Conservation (phyloP, 2,329 filamentous ascomycete genomes). For the Colletotrichum incanum region DNA sequence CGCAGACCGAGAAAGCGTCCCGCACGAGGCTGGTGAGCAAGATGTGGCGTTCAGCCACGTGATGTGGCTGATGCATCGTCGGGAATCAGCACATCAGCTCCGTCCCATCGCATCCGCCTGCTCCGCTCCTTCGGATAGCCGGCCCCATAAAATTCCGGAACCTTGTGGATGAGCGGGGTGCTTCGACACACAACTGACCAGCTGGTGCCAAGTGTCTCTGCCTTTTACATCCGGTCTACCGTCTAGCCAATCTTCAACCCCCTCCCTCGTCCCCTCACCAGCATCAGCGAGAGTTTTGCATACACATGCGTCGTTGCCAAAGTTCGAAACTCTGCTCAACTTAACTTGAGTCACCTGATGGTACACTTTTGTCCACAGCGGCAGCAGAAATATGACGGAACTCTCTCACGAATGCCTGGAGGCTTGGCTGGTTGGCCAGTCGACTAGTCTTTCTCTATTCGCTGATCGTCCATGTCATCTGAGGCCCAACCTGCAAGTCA, state of each 20-base stretch:
- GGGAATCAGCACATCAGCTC: background rate
- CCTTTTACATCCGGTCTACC: background rate
- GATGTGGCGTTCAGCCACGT: slow-evolving; percentile 25
- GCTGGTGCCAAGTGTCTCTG: background rate
- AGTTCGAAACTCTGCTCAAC: slow-evolving; percentile 35
- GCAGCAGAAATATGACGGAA: background rate
- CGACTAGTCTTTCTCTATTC: background rate
- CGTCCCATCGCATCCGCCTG: background rate
- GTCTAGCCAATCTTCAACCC: background rate
- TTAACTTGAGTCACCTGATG: slow-evolving; percentile 32
- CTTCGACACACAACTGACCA: background rate
- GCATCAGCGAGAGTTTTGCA: slow-evolving; percentile 16
- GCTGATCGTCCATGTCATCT: background rate
- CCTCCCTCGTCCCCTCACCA: background rate
- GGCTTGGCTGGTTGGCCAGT: background rate
- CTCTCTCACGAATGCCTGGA: background rate
- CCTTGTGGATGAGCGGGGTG: background rate
- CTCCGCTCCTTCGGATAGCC: slow-evolving; percentile 6
- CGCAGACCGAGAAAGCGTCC: slow-evolving; percentile 41
- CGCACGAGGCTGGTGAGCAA: slow-evolving; percentile 39
- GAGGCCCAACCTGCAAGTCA: background rate
- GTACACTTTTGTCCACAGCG: slow-evolving; percentile 11
- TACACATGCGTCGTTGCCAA: slow-evolving; percentile 13
- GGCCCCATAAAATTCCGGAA: slow-evolving; percentile 4
- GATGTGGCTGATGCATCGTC: slow-evolving; percentile 22